Conservation (phyloP, 2,329 filamentous ascomycete species). For the Cryphonectria naterciae region DNA sequence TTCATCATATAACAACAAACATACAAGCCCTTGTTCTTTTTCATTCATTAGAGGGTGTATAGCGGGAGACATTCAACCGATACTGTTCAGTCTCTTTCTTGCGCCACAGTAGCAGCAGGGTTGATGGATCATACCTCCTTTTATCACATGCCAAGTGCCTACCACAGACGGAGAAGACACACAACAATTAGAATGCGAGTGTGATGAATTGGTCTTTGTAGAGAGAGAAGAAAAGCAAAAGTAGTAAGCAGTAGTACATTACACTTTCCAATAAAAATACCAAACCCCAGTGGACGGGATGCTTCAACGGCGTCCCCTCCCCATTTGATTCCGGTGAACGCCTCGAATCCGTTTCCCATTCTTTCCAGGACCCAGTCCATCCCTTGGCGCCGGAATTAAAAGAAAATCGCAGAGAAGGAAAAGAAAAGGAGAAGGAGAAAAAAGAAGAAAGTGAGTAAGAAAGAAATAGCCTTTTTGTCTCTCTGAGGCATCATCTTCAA, state of each 20-base stretch:
- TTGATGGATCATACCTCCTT: too few relatives aligned
- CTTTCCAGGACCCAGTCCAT: not conserved
- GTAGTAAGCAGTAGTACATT: not conserved
- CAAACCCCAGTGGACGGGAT: not conserved
- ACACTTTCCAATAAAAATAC: not conserved
- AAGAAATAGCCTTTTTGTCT: not conserved
- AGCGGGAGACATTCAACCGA: too few relatives aligned
- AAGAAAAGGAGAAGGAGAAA: not conserved
- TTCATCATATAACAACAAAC: too few relatives aligned
- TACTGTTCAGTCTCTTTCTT: too few relatives aligned
- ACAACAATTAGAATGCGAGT: too few relatives aligned
- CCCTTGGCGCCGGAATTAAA: not conserved
- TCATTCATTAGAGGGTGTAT: too few relatives aligned
- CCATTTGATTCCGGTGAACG: not conserved
- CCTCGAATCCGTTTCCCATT: not conserved
- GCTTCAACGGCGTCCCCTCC: not conserved
- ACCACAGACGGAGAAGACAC: too few relatives aligned
- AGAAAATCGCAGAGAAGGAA: not conserved
- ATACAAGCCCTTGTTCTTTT: too few relatives aligned
- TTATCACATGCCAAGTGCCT: not conserved
- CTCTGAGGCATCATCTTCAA: not conserved
- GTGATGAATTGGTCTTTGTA: not conserved
- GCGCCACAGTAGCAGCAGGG: too few relatives aligned
- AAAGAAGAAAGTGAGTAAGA: not conserved
- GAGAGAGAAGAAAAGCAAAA: not conserved